Percentiles rank a stretch among this genome's conserved stretches.
Conservation (phyloP, 495 filamentous ascomycete species). For the Neurospora sp. region DNA sequence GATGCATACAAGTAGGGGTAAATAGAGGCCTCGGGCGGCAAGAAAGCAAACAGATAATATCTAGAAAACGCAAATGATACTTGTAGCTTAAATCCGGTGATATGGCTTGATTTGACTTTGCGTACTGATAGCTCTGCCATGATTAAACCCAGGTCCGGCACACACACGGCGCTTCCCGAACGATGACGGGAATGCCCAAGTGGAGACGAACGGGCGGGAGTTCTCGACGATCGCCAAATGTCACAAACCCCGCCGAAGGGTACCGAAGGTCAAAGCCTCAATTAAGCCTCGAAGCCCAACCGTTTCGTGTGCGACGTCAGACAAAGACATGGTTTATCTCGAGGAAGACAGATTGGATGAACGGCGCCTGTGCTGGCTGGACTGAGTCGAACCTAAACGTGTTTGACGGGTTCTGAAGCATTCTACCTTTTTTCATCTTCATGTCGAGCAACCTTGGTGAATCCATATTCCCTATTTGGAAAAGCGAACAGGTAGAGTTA, state of each 20-base stretch:
- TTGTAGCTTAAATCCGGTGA: not conserved
- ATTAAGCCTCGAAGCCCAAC: not conserved
- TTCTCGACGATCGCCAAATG: not conserved
- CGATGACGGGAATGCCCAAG: not conserved
- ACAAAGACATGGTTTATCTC: not conserved
- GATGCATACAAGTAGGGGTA: not conserved
- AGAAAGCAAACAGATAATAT: not conserved
- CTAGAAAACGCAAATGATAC: not conserved
- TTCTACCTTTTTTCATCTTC: not conserved
- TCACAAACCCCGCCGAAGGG: not conserved
- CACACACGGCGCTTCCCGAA: not conserved
- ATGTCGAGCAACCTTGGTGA: not conserved
- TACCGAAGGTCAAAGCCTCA: not conserved
- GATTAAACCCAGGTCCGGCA: not conserved
- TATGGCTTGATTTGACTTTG: not conserved
- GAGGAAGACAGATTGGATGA: not conserved
- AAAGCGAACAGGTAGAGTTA: not conserved
- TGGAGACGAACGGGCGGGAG: not conserved
- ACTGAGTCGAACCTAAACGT: not conserved
- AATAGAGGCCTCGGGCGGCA: not conserved
- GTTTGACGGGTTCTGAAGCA: not conserved
- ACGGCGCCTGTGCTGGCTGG: not conserved
- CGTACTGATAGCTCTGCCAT: no score
- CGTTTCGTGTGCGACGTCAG: not conserved
- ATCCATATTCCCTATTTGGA: not conserved